Evolutionary conservation across 768 basidiomycete species (phyloP).

Genomic region (Porphyrellus cyaneotinctus): DNA sequence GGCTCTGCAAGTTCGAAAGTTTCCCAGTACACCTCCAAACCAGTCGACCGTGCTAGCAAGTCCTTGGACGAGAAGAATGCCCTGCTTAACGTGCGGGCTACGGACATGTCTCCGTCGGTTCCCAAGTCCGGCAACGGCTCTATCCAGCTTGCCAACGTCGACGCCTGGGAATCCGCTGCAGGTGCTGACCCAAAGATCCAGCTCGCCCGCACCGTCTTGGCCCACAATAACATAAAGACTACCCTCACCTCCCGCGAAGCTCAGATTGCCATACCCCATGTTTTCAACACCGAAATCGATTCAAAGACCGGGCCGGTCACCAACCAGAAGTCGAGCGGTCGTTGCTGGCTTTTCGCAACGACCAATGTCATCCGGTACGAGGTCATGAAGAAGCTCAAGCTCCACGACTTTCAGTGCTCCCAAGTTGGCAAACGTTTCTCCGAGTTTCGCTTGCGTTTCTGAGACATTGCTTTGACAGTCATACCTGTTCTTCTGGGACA

Average conservation of each 20-base stretch:
- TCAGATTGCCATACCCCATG: conserved; percentile 58
- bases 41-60: conserved; percentile 18
- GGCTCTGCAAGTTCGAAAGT: conserved; percentile 25
- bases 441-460: background rate
- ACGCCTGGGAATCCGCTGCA: conserved; percentile 63
- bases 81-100: background rate
- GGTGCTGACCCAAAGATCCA: conserved; percentile 54
- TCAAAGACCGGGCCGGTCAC: conserved; percentile 83
- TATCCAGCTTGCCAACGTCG: conserved; percentile 52
- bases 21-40: conserved; percentile 9
- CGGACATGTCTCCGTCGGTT: background rate
- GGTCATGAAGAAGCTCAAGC: conserved; percentile 79
- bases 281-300: conserved; percentile 80
- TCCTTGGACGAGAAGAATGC: conserved; percentile 27
- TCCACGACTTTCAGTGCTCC: conserved; percentile 88
- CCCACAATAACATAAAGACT: conserved; percentile 61
- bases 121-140: conserved; percentile 55
- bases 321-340: conserved; percentile 81
- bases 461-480: conserved; percentile 40
- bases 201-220: conserved; percentile 73
- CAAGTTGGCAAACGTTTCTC: conserved; percentile 48
- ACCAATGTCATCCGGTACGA: conserved; percentile 83
- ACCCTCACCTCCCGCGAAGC: conserved; percentile 64
- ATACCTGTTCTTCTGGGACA: conserved; percentile 96
- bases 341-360: conserved; percentile 96